phyloP scores from a whole-genome alignment of 140 eudicot species.

The Bidens hawaiensis region DNA sequence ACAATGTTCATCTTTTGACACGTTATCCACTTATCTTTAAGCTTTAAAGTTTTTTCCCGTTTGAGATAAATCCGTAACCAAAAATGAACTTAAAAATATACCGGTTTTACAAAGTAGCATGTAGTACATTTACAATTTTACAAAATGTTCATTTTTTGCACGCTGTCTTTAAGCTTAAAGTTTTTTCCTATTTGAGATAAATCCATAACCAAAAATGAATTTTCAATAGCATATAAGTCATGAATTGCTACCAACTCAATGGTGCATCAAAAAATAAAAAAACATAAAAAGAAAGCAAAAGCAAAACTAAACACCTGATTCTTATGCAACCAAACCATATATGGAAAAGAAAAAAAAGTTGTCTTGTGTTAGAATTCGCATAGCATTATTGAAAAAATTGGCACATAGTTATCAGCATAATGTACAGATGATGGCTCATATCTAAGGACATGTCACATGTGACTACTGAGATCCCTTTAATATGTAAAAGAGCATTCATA shows the following conservation, averaged over 20 bases:
- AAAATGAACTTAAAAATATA: too few relatives aligned
- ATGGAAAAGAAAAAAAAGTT: not conserved
- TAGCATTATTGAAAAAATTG: not conserved
- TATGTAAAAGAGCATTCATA: not conserved
- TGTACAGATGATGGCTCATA: not conserved
- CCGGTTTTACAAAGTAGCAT: too few relatives aligned
- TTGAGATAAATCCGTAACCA: too few relatives aligned
- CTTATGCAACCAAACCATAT: not conserved
- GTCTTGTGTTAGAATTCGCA: too few relatives aligned
- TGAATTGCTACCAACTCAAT: not conserved
- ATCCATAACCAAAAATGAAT: too few relatives aligned
- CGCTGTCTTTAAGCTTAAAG: not conserved
- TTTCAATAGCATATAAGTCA: not conserved
- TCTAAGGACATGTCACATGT: not conserved
- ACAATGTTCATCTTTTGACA: too few relatives aligned
- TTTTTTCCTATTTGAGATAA: too few relatives aligned
- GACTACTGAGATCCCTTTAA: not conserved
- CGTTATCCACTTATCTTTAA: too few relatives aligned
- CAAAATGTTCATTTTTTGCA: not conserved
- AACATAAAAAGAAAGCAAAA: not conserved
- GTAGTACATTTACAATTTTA: too few relatives aligned
- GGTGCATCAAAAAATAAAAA: not conserved
- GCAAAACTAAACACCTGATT: not conserved
- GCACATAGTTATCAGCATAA: not conserved
- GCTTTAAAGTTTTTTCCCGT: too few relatives aligned